Base-by-base conservation (phyloP, 805 yeast species). In the Saccharomycopsis sp. region DNA sequence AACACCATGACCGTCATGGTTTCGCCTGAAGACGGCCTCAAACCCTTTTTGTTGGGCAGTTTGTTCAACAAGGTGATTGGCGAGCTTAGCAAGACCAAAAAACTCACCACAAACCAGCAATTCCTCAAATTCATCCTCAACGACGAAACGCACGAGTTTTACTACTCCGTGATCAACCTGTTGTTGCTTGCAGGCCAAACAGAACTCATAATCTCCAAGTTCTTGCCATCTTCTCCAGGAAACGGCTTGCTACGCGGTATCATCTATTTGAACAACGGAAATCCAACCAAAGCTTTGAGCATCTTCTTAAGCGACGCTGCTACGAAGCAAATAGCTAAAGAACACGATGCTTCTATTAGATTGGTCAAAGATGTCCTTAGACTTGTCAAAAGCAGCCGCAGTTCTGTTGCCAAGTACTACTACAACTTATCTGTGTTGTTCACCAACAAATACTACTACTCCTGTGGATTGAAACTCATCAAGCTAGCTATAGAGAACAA, bases 361-460 rank as follows among this genome's bases (percentile, higher is more conserved):
- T 29, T 29, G 12, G 24, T 24, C 15, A 23, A 54, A 24, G 61
- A 60, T 9, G 61, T 74, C 20, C 68, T 71, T 50, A 66, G 70
- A 5, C 12, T 44, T 4, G 21, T 44, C 12, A 44, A 44, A 12
- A 44, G 16, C 12, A 44, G 48, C 21, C 21, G 7, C 4, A 54
- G 66, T 1, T 68, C 75, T 3, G 58, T 70, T 40, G 64, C 71
- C 15, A 71, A 69, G 52, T 78, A 72, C 60, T 75, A 70, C 62
- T 67, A 70, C 52, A 74, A 73, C 41, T 60, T 76, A 41, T 65
- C 79, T 8, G 63, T 68, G 2, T 41, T 77, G 50, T 77, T 76
- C 62, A 67, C 71, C 48, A 65, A 70, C 21, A 62, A 65, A 29
- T 64, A 65, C 1, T 61, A 64, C 2, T 72, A 70, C 57, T 59